Evolutionary conservation across 2,329 filamentous ascomycete species (phyloP).

Genomic region (Aspergillus arachidicola): DNA sequence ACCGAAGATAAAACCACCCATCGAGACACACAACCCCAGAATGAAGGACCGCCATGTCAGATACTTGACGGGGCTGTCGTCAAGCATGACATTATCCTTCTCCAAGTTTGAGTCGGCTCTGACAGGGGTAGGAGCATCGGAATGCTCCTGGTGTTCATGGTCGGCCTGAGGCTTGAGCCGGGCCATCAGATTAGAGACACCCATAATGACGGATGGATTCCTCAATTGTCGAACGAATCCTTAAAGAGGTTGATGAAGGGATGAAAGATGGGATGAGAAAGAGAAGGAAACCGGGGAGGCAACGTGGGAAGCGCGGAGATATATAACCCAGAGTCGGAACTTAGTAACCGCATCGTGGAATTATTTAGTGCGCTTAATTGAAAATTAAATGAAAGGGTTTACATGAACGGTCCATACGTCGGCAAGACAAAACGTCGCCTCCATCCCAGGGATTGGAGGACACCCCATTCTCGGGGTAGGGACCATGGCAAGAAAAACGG

Average conservation of each 20-base stretch:
- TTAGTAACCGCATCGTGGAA: slow-evolving; percentile 23
- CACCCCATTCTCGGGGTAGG: slow-evolving; percentile 19
- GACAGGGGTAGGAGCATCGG: slow-evolving; percentile 36
- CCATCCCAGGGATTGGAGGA: slow-evolving; percentile 20
- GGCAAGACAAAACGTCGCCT: slow-evolving; percentile 14
- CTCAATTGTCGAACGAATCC: slow-evolving; percentile 6
- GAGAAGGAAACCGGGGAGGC: slow-evolving; percentile 15
- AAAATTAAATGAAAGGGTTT: slow-evolving; percentile 16
- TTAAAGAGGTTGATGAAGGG: neutral
- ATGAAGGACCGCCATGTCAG: slow-evolving; percentile 47
- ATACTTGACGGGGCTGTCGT: slow-evolving; percentile 47
- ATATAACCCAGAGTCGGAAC: slow-evolving; percentile 25
- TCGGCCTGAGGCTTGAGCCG: slow-evolving; percentile 33
- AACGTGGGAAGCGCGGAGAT: slow-evolving; percentile 19
- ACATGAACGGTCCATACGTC: slow-evolving; percentile 10
- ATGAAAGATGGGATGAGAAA: slow-evolving; percentile 8
- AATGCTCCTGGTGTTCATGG: slow-evolving; percentile 35
- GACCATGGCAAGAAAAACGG: slow-evolving; percentile 28
- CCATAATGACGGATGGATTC: slow-evolving; percentile 27
- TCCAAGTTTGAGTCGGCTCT: slow-evolving; percentile 35
- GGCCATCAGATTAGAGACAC: slow-evolving; percentile 30
- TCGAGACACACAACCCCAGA: slow-evolving; percentile 49
- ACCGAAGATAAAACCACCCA: slow-evolving; percentile 53
- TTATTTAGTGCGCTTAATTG: slow-evolving; percentile 1
- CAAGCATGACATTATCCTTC: slow-evolving; percentile 36